Base-by-base conservation (phyloP, 768 basidiomycete species). In the Cyclocybe cylindracea region DNA sequence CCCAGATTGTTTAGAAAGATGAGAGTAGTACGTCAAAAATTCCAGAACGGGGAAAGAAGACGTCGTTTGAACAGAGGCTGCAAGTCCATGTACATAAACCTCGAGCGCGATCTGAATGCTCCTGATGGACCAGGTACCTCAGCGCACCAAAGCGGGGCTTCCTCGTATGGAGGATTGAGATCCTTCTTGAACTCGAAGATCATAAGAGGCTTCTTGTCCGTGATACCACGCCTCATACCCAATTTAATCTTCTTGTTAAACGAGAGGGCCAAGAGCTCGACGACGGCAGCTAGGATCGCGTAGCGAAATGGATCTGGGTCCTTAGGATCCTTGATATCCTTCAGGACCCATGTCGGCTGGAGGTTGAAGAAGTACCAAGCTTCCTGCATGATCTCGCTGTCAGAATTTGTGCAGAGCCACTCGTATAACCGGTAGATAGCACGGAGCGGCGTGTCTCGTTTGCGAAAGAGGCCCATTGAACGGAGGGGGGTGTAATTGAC, bases 181-280 rank as follows among this genome's bases (percentile, higher is more conserved):
- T 55, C 48, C 10, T 16, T 42, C 1, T 31, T n/a, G 8, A 50
- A 55, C 38, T 42, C 34, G 31, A 10, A 4, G 18, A 46, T 50
- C 2, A 14, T 39, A 7, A 46, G 16, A 10, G 53, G 50, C 14
- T 54, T 32, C 34, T 13, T 50, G n/a, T 44, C 16, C 3, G 53
- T 54, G 11, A 58, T 39, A 8, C 50, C 57, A 9, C 57, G 53
- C 11, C 57, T 46, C 33, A 58, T 35, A 7, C 57, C 57, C n/a
- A 44, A 43, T 9, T 31, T 34, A 24, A 58, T 58, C 33, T 58
- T 58, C 33, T 40, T 38, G 31, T 58, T 58, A 39, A 54, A 58
- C 7, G 57, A 48, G 6, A 45, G 41, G 2, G 51, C 50, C 10
- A 58, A 14, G 11, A 46, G 39, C n/a, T 58, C 57, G 7, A 38